These are phyloP conservation scores for Anisodus acutangulus DNA, from an alignment of 257 asterid species.

Conservation along the genomic window DNA sequence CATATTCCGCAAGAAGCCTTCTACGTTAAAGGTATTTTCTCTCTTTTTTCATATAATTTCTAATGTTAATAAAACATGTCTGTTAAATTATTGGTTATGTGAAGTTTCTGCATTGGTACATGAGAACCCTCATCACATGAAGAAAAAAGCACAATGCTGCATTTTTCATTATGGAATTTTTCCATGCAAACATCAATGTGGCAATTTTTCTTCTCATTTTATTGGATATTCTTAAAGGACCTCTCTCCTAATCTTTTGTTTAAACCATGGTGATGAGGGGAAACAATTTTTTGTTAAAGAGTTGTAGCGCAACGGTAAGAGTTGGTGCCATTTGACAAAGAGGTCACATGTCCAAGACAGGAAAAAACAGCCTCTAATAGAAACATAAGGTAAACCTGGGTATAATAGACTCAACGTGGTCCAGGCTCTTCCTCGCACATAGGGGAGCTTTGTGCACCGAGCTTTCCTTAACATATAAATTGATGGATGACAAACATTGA, in stretches of 20 bases:
- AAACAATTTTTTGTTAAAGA: not conserved
- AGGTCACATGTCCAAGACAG: not conserved
- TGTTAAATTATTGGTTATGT: not conserved
- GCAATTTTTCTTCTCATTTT: not conserved
- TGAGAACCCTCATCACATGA: not conserved
- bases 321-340: not conserved
- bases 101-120: not conserved
- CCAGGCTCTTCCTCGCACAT: not conserved
- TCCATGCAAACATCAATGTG: not conserved
- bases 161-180: not conserved
- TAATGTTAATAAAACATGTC: not conserved
- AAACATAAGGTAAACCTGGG: not conserved
- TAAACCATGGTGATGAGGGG: not conserved
- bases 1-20: conserved; percentile 30
- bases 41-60: not conserved
- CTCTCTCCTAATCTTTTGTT: not conserved
- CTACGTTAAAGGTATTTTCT: conserved; percentile 29
- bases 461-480: not conserved
- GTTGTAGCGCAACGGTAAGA: not conserved
- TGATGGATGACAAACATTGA: not conserved
- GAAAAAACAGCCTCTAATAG: not conserved
- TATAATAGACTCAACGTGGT: not conserved
- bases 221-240: not conserved
- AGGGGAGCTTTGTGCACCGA: not conserved
- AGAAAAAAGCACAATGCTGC: not conserved